Evolutionary conservation across 2,329 filamentous ascomycete species (phyloP), one percentile per base, ranked within the genome.

Genomic region (Hypoxylon sp.): DNA sequence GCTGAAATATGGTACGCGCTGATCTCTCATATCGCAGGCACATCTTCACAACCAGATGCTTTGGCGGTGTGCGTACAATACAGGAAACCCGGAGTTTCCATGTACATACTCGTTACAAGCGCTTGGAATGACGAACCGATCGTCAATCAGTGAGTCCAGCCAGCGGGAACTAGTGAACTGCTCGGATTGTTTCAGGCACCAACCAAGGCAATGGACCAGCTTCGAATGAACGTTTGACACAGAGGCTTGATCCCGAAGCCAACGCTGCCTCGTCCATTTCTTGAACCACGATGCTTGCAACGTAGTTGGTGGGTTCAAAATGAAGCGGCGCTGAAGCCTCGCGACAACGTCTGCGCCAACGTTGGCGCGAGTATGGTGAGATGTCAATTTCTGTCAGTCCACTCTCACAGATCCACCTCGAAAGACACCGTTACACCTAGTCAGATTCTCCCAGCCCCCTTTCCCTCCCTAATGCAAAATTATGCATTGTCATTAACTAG

Each of bases 341-440:
- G 63, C 64, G 61, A 63, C 63, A 65, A 63, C 53, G 39, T 51
- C 55, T 51, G 32, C 54, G 50, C 41, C 61, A 56, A 45, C 34
- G 45, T 45, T 45, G 50, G 48, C 58, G 58, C 48, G 19, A 53
- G 32, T 54, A 57, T 56, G 63, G 61, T 63, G 46, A 64, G 51
- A 69, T 66, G 63, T 62, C 53, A 41, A 67, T 69, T 61, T 61
- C 43, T 61, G 16, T 56, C 43, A 64, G 51, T 68, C 58, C 65
- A 61, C 61, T 54, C 32, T 23, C 19, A 37, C 29, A 63, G 67
- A 16, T 61, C 67, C 67, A 70, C 67, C 51, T 56, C 27, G 48
- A 59, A 68, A 60, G 61, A 69, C 30, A 67, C 67, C 46, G 67
- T 69, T 63, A 64, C 64, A 67, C 54, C 51, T 61, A 39, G 34